Conservation (phyloP, 2,329 filamentous ascomycete species). For the Colletotrichum lini region DNA sequence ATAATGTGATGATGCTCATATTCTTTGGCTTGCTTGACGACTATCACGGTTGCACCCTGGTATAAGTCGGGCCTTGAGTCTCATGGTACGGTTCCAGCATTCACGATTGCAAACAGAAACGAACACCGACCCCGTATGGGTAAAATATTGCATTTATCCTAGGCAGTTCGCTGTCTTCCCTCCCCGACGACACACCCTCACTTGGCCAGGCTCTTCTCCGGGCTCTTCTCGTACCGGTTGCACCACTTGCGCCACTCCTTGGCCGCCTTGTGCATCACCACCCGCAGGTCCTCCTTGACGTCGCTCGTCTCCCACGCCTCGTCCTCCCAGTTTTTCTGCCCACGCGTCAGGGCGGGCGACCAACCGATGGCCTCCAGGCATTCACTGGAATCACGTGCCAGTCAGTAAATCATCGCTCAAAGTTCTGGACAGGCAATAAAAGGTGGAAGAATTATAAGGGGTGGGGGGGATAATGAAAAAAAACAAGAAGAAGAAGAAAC, state of each 20-base stretch:
- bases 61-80: no score
- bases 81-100: no score
- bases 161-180: background rate
- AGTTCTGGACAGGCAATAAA: no score
- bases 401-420: background rate
- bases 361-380: slow-evolving; percentile 37
- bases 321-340: slow-evolving; percentile 39
- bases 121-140: no score
- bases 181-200: background rate
- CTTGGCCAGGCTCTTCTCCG: slow-evolving; percentile 37
- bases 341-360: slow-evolving; percentile 21
- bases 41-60: no score
- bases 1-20: background rate
- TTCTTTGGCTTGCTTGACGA: no score
- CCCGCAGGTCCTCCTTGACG: slow-evolving; percentile 35
- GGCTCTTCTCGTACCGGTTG: slow-evolving; percentile 34
- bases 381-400: background rate
- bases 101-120: no score
- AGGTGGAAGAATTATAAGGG: background rate
- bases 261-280: slow-evolving; percentile 35
- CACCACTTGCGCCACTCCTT: slow-evolving; percentile 42
- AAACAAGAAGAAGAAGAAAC: background rate
- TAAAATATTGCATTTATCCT: no score
- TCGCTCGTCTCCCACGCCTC: slow-evolving; percentile 37
- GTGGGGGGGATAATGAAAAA: no score